A percentile compares a stretch with the other conserved stretches of the same genome.
These are phyloP conservation scores for Sporothrix schenckii DNA, from an alignment of 2,329 filamentous ascomycete genomes.

Conservation along the genomic window DNA sequence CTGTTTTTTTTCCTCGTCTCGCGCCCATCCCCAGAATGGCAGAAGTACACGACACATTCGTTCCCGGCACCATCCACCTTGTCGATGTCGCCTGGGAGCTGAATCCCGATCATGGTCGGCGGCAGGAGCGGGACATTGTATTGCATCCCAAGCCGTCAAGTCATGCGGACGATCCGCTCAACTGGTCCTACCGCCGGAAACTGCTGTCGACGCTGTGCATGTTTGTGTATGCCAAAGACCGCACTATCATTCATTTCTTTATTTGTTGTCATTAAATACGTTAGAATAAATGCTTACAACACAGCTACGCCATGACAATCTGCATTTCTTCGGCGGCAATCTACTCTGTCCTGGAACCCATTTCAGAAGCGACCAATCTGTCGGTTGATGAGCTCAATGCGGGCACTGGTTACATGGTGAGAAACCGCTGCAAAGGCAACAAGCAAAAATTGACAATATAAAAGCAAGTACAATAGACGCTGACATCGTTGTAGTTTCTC, in stretches of 20 bases:
- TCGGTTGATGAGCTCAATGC: slow-evolving; percentile 8
- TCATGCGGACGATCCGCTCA: neutral
- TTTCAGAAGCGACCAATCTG: neutral
- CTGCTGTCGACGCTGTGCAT: slow-evolving; percentile 11
- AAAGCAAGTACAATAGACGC: neutral
- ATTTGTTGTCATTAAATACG: neutral
- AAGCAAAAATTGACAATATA: no score
- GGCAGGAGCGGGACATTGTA: neutral
- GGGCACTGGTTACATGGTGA: slow-evolving; percentile 6
- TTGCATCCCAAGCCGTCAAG: slow-evolving; percentile 5
- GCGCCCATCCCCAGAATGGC: neutral
- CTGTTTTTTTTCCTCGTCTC: neutral
- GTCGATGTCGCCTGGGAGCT: slow-evolving; percentile 4
- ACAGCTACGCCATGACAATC: neutral
- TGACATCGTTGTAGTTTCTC: neutral
- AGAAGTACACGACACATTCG: slow-evolving; percentile 1
- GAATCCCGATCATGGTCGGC: neutral
- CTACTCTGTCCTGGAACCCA: neutral
- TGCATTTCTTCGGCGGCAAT: slow-evolving; percentile 1
- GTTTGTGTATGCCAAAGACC: neutral
- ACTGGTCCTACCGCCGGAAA: slow-evolving; percentile 12
- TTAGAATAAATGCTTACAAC: neutral
- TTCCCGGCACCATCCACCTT: slow-evolving; percentile 6
- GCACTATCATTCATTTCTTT: neutral
- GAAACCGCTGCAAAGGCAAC: neutral